A percentile compares a stretch with the other conserved stretches of the same genome.
Evolutionary conservation across 2,329 filamentous ascomycete species (phyloP).

Genomic region (Neofusicoccum ribis): DNA sequence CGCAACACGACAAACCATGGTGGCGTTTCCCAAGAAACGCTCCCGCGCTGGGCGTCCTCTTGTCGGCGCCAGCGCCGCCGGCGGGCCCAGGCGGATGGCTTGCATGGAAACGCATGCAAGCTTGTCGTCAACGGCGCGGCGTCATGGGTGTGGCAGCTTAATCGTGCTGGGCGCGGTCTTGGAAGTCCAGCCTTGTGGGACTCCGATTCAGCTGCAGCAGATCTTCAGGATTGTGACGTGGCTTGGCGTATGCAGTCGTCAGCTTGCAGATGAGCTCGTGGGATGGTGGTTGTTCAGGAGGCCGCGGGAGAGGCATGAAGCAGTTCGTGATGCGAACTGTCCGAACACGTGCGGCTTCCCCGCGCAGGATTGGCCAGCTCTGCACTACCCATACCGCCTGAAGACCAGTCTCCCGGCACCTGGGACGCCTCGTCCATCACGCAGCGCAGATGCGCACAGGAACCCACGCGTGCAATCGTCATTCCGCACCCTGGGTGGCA

Average conservation of each 20-base stretch:
- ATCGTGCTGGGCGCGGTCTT: slow-evolving; percentile 8
- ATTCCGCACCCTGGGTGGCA: not conserved
- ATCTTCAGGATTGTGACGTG: not conserved
- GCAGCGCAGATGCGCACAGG: not conserved
- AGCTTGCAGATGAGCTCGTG: not conserved
- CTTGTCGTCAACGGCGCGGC: slow-evolving; percentile 3
- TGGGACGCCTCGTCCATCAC: slow-evolving; percentile 4
- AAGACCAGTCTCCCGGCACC: not conserved
- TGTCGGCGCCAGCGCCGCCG: too few relatives aligned
- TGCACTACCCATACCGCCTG: not conserved
- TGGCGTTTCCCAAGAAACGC: too few relatives aligned
- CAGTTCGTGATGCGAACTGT: not conserved
- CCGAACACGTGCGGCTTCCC: not conserved
- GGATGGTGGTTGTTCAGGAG: not conserved
- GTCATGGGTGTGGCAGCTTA: not conserved
- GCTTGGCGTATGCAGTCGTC: not conserved
- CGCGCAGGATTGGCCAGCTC: not conserved
- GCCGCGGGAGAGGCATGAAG: not conserved
- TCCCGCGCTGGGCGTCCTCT: too few relatives aligned
- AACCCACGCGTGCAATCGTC: not conserved
- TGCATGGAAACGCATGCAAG: slow-evolving; percentile 2
- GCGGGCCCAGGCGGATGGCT: not conserved
- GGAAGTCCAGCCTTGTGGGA: not conserved
- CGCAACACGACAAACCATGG: too few relatives aligned
- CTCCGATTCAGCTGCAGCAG: slow-evolving; percentile 7